Evolutionary conservation across 768 basidiomycete genomes (phyloP).

Genomic region (Mycena indigotica): DNA sequence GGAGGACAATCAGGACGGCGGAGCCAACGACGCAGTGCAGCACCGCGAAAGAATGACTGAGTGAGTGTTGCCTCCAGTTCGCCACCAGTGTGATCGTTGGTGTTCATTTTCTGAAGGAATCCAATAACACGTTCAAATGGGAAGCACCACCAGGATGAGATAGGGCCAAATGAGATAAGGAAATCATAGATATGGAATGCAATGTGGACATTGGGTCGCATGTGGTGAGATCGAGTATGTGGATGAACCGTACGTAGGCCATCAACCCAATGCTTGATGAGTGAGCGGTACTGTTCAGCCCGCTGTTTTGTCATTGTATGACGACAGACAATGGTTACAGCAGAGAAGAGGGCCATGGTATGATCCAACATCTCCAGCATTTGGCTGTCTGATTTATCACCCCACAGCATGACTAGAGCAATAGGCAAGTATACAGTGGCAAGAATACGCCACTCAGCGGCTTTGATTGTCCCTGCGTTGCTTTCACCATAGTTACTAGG

Average conservation of each 20-base stretch:
- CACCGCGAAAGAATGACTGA: too few relatives aligned
- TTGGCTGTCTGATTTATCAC: too few relatives aligned
- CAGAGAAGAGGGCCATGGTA: conserved; percentile 32
- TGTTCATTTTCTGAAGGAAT: conserved; percentile 34
- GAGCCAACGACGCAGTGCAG: conserved; percentile 11
- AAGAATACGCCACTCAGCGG: too few relatives aligned
- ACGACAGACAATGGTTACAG: conserved; percentile 25
- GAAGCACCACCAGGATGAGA: conserved; percentile 43
- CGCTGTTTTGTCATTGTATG: conserved; percentile 21
- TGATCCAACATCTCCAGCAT: conserved; percentile 33
- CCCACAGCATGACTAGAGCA: too few relatives aligned
- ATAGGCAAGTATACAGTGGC: too few relatives aligned
- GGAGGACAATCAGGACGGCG: conserved; percentile 15
- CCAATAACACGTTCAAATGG: too few relatives aligned
- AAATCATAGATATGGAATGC: conserved; percentile 40
- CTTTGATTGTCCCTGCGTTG: conserved; percentile 31
- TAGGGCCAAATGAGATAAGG: conserved; percentile 38
- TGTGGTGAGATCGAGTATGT: conserved; percentile 18
- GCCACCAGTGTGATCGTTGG: conserved; percentile 33
- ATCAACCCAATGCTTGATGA: conserved; percentile 29
- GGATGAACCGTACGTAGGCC: conserved; percentile 28
- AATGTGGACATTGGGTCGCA: conserved; percentile 31
- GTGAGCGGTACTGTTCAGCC: conserved; percentile 15
- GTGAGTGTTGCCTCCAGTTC: too few relatives aligned
- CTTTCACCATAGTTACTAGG: conserved; percentile 26